phyloP scores from a whole-genome alignment of 148 eudicot species.

The Diospyros lotus region DNA sequence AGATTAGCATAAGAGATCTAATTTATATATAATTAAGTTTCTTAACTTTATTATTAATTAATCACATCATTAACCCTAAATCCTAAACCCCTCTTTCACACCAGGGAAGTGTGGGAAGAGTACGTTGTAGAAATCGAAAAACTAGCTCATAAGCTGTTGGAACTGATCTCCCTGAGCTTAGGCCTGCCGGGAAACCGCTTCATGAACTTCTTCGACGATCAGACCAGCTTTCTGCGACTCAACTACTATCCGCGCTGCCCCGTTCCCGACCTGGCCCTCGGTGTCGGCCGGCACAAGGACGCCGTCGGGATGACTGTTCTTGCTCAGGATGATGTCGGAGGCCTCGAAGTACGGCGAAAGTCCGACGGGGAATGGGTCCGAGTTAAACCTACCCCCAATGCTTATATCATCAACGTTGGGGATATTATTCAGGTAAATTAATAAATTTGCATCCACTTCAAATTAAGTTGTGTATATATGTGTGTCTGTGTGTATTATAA shows the following conservation, averaged over 20 bases:
- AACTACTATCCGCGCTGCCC: constrained; percentile 47
- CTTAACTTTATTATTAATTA: too few relatives aligned
- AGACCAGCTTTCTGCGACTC: constrained; percentile 31
- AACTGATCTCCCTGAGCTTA: constrained; percentile 27
- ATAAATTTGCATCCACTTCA: not conserved
- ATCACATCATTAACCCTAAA: too few relatives aligned
- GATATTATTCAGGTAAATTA: constrained; percentile 35
- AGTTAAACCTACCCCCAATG: constrained; percentile 37
- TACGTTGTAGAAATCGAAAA: constrained; percentile 21
- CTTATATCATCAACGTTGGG: constrained; percentile 41
- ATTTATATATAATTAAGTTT: too few relatives aligned
- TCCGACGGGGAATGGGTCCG: constrained; percentile 45
- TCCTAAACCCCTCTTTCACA: not conserved
- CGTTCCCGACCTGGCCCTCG: constrained; percentile 38
- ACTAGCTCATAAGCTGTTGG: constrained; percentile 20
- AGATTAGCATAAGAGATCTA: too few relatives aligned
- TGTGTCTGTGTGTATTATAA: not conserved
- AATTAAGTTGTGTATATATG: not conserved
- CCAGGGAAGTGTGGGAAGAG: constrained; percentile 31
- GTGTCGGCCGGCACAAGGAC: constrained; percentile 47
- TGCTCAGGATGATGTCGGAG: constrained; percentile 43
- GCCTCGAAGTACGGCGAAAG: constrained; percentile 42
- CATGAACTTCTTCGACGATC: constrained; percentile 19
- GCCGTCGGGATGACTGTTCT: constrained; percentile 42
- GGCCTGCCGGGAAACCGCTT: constrained; percentile 18